Percentiles rank a stretch among this genome's conserved stretches.
Evolutionary conservation across 108 stramenopile species (phyloP).

Genomic region (Cyclotella choctawhatcheeana): DNA sequence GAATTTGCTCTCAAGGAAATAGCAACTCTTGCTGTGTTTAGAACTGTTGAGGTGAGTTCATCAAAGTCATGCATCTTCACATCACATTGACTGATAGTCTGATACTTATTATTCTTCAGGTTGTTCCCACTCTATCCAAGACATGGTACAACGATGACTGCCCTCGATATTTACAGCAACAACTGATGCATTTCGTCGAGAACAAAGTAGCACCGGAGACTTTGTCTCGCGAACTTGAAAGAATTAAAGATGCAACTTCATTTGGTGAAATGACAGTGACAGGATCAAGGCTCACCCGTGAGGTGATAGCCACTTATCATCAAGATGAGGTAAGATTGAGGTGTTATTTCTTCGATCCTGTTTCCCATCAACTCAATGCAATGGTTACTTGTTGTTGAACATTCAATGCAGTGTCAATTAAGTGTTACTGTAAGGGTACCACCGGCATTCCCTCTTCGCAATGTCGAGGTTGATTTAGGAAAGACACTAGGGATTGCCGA

Average conservation of each 20-base stretch:
- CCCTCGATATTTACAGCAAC: slow-evolving; percentile 55
- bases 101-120: not conserved
- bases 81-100: not conserved
- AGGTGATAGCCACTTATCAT: slow-evolving; percentile 77
- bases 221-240: slow-evolving; percentile 61
- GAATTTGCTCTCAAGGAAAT: slow-evolving; percentile 51
- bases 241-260: slow-evolving; percentile 63
- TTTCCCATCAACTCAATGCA: not conserved
- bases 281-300: slow-evolving; percentile 72
- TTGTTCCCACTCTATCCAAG: slow-evolving; percentile 76
- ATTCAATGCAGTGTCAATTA: slow-evolving; percentile 60
- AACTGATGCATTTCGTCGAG: slow-evolving; percentile 74
- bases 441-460: slow-evolving; percentile 76
- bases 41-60: slow-evolving; percentile 62
- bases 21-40: slow-evolving; percentile 66
- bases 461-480: slow-evolving; percentile 84
- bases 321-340: slow-evolving; percentile 78
- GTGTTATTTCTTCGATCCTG: not conserved
- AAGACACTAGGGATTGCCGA: slow-evolving; percentile 81
- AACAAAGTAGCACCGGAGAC: slow-evolving; percentile 74
- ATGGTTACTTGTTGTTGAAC: slow-evolving; percentile 1
- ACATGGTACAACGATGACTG: slow-evolving; percentile 85
- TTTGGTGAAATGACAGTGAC: slow-evolving; percentile 83
- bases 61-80: no score
- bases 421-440: slow-evolving; percentile 76